Base-by-base conservation (phyloP, 257 asterid species). In the Rubia yunnanensis region DNA sequence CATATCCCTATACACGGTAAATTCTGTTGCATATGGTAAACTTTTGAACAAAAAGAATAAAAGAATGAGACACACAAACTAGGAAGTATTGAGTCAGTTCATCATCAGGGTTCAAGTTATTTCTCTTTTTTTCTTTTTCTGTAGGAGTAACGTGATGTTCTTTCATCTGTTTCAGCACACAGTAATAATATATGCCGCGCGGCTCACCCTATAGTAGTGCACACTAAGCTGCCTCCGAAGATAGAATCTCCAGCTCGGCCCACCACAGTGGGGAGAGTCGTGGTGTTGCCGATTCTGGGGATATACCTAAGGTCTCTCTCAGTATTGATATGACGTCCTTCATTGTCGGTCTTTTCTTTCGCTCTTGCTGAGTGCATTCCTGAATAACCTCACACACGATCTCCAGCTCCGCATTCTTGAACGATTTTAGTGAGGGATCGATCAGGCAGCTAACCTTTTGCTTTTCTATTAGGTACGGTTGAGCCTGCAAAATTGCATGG, bases 241-340 rank as follows among this genome's bases (percentile, higher is more conserved):
- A 88, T 69, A 90, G 70, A 73, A 94, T 88, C 85, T 94, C 99
- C 17, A 94, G 99, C 78, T 90, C 97, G 48, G 99, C 99, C 99
- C 99, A 94, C 99, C 99, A 90, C 39, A 94, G 92, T 4, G 99
- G 97, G 24, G 96, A 94, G 13, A 84, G 86, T 70, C 94, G 80
- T 7, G 99, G 95, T 22, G 85, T 80, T 14, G 99, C 99, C 4
- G 86, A 74, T 10, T 85, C 94, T 0, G 95, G 90, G 7, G 97
- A 86, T 59, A 89, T 73, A 46, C 83, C 84, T 48, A 90, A 67
- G 0, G 36, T 82, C 24, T 69, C 78, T 70, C 83, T 79, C 72
- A 94, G 66, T 70, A 74, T 84, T 58, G 82, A 65, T 22, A 78
- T 61, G 17, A 79, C 80, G 73, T 85, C 96, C 32, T 48, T 72